A percentile compares a stretch with the other conserved stretches of the same genome.
phyloP scores from a whole-genome alignment of 148 eudicot genomes.

The Oxyria digyna region DNA sequence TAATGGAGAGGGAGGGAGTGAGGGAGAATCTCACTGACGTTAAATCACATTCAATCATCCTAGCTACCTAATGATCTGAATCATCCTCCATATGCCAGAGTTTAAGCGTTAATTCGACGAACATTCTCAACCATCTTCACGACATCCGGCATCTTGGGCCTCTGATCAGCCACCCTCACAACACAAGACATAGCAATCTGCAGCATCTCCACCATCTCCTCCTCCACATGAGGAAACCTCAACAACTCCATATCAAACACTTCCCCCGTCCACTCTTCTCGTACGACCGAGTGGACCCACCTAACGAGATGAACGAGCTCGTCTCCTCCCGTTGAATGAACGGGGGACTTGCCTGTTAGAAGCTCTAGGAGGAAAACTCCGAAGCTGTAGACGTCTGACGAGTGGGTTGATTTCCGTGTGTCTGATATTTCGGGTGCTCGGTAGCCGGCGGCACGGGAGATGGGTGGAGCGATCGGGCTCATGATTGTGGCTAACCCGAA shows the following conservation, averaged over 20 bases:
- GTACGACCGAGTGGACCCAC: slow-evolving; percentile 77
- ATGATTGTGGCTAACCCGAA: slow-evolving; percentile 57
- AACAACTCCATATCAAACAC: slow-evolving; percentile 75
- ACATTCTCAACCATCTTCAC: slow-evolving; percentile 58
- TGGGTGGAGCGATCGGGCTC: slow-evolving; percentile 60
- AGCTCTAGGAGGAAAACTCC: slow-evolving; percentile 80
- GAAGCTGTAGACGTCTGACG: slow-evolving; percentile 80
- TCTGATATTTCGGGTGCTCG: slow-evolving; percentile 84
- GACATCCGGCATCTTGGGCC: slow-evolving; percentile 64
- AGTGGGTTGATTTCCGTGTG: slow-evolving; percentile 58
- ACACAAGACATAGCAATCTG: slow-evolving; percentile 71
- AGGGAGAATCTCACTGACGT: neutral
- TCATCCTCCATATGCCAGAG: neutral
- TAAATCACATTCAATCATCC: neutral
- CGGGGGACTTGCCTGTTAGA: slow-evolving; percentile 65
- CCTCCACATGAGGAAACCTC: slow-evolving; percentile 63
- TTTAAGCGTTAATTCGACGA: slow-evolving; percentile 11
- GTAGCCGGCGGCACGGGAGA: slow-evolving; percentile 72
- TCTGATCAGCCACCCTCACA: slow-evolving; percentile 49
- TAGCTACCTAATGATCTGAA: neutral
- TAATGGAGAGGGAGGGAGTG: neutral
- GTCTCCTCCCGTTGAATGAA: slow-evolving; percentile 46
- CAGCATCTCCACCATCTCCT: slow-evolving; percentile 79
- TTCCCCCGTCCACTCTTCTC: slow-evolving; percentile 78
- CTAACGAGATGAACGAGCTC: slow-evolving; percentile 58